Conservation (phyloP, 2,329 filamentous ascomycete genomes). For the Fusarium pseudoanthophilum region DNA sequence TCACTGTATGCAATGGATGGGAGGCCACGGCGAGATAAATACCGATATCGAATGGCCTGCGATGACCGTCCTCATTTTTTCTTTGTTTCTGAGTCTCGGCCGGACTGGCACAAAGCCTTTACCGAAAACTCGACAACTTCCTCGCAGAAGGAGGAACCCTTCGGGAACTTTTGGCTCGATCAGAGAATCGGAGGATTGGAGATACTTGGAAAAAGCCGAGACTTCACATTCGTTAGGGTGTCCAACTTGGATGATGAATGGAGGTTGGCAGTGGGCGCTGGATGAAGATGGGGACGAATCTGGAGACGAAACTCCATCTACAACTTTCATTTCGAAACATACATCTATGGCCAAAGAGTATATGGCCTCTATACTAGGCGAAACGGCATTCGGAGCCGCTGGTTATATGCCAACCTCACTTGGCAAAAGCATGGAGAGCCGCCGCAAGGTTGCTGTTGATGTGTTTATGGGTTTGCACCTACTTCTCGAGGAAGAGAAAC, state of each 20-base stretch:
- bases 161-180: constrained; percentile 52
- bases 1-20: constrained; percentile 77
- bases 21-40: constrained; percentile 57
- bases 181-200: constrained; percentile 58
- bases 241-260: constrained; percentile 68
- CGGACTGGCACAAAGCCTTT: constrained; percentile 44
- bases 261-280: constrained; percentile 77
- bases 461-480: constrained; percentile 83
- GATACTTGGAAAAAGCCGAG: constrained; percentile 58
- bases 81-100: constrained; percentile 70
- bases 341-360: constrained; percentile 73
- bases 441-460: constrained; percentile 71
- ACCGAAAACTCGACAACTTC: constrained; percentile 44
- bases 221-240: constrained; percentile 60
- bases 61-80: constrained; percentile 70
- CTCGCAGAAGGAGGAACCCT: constrained; percentile 47
- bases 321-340: constrained; percentile 61
- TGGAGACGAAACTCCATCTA: constrained; percentile 35
- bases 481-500: constrained; percentile 88
- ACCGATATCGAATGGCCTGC: constrained; percentile 76
- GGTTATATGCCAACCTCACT: constrained; percentile 75
- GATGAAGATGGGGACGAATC: constrained; percentile 60
- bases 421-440: constrained; percentile 63
- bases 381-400: constrained; percentile 60
- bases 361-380: constrained; percentile 67